Base-by-base conservation (phyloP, 2,329 filamentous ascomycete genomes). In the Alternaria conjuncta region DNA sequence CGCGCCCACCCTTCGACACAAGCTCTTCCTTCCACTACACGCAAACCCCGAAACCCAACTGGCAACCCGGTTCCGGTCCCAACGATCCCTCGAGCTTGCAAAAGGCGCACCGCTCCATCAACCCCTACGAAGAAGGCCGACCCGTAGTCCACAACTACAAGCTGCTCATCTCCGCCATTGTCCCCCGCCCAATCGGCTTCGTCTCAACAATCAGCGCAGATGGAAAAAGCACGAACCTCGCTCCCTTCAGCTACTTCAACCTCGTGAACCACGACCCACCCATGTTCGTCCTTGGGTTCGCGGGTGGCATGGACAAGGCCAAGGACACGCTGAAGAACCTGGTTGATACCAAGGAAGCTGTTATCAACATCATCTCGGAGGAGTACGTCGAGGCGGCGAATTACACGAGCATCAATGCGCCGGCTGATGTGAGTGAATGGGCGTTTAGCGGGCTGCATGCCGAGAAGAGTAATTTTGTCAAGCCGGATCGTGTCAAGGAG, bases 311-410 rank as follows among this genome's bases (percentile, higher is more conserved):
- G 58, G 83, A 86, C 21, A 80, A 82, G 5, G 88, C 90, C 20
- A 97, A 97, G 80, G 94, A 97, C 79, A 90, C 91, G 41, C 83
- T 97, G 57, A 85, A 84, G 71, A 96, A 97, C 77, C 82, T 97
- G 60, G 74, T 86, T 9, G 91, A 91, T 41, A 89, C 86, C 0
- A 82, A 86, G 49, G 93, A 97, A 82, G 95, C 92, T 30, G 71
- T 72, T 3, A 90, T 97, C 82, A 97, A 96, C 82, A 92, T 97
- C 75, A 92, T 97, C 75, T 89, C 87, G 9, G 94, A 97, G 82
- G 87, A 90, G 76, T 97, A 90, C 76, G 75, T 96, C 74, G 94
- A 97, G 83, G 94, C 94, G 0, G 94, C 94, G 51, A 97, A 97
- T 80, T 85, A 89, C n/a, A 88, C 90, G 4, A 86, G 86, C 51